A percentile compares a stretch with the other conserved stretches of the same genome.
Conservation (phyloP, 1,284 basidiomycete species). For the Papiliotrema laurentii region DNA sequence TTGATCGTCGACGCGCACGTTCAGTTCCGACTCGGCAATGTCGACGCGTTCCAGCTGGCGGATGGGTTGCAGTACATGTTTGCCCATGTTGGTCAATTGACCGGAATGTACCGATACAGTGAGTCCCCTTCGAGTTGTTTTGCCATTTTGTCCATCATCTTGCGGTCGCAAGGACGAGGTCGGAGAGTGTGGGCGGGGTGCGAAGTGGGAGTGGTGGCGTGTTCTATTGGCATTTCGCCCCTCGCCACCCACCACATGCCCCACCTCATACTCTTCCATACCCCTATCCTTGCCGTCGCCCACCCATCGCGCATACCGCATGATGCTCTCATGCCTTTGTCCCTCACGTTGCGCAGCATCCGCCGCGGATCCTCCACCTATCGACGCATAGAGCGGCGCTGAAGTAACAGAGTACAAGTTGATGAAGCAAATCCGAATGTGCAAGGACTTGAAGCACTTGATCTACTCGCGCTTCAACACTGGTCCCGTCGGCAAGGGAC, state of each 20-base stretch:
- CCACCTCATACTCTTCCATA: too few species aligned
- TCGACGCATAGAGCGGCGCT: too few species aligned
- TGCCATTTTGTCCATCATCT: background rate
- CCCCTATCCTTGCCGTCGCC: too few species aligned
- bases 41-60: slow-evolving; percentile 98
- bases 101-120: slow-evolving; percentile 88
- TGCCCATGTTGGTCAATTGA: slow-evolving; percentile 93
- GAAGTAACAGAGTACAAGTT: slow-evolving; percentile 98
- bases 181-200: too few species aligned
- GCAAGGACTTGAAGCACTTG: slow-evolving; percentile 97
- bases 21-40: slow-evolving; percentile 96
- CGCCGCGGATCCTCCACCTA: too few species aligned
- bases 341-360: too few species aligned
- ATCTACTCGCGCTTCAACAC: slow-evolving; percentile 83
- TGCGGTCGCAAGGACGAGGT: too few species aligned
- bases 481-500: slow-evolving; percentile 97
- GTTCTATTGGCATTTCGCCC: too few species aligned
- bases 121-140: background rate
- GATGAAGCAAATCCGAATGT: slow-evolving; percentile 99
- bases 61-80: slow-evolving; percentile 99
- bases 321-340: too few species aligned
- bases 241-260: too few species aligned
- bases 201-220: too few species aligned
- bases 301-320: too few species aligned
- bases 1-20: slow-evolving; percentile 98